Evolutionary conservation across 306 rosid genomes (phyloP).

Genomic region (Malus domestica): DNA sequence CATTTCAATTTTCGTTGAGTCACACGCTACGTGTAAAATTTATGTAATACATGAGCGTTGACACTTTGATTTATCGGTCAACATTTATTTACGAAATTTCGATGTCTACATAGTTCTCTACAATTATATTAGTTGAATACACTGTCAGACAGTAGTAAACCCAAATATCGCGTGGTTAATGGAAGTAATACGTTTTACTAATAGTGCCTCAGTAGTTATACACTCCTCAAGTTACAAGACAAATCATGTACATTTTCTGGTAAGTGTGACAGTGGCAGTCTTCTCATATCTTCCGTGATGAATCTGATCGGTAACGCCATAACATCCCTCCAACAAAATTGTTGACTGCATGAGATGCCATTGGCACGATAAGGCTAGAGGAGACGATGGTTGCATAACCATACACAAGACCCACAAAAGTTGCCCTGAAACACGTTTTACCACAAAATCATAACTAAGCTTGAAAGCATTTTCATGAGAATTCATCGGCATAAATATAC

Average conservation of each 20-base stretch:
- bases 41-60: too few relatives aligned
- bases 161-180: too few relatives aligned
- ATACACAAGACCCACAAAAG: constrained; percentile 79
- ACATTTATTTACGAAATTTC: too few relatives aligned
- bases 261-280: neutral
- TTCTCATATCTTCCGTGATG: constrained; percentile 18
- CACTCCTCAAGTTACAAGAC: neutral
- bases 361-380: constrained; percentile 72
- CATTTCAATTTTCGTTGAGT: too few relatives aligned
- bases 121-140: too few relatives aligned
- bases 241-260: neutral
- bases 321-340: constrained; percentile 74
- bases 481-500: neutral
- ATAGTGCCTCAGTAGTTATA: neutral
- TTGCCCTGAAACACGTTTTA: constrained; percentile 59
- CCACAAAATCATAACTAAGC: neutral
- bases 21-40: too few relatives aligned
- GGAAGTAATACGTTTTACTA: neutral
- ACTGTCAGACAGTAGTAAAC: too few relatives aligned
- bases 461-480: neutral
- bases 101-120: too few relatives aligned
- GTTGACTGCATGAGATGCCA: constrained; percentile 82
- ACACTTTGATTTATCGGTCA: too few relatives aligned
- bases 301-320: constrained; percentile 54
- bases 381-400: constrained; percentile 75